Evolutionary conservation across 768 basidiomycete species (phyloP).

Genomic region (Macrolepiota dolichaula): DNA sequence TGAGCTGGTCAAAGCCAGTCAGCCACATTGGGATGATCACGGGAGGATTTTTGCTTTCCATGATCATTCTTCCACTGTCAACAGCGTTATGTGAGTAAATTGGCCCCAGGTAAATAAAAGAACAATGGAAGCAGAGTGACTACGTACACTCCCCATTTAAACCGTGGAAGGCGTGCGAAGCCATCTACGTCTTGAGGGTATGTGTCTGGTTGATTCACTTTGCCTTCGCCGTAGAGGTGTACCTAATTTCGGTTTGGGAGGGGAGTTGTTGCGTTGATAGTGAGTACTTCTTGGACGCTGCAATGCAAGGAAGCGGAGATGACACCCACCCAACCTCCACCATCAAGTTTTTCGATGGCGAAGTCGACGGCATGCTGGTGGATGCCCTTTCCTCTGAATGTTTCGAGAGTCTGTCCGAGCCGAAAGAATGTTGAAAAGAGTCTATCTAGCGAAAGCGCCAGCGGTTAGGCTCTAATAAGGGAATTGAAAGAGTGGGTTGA

Average conservation of each 20-base stretch:
- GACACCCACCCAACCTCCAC: constrained; percentile 78
- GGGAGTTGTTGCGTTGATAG: neutral
- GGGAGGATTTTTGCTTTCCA: constrained; percentile 55
- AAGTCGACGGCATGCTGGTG: constrained; percentile 82
- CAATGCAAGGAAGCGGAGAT: constrained; percentile 1
- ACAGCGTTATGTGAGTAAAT: constrained; percentile 2
- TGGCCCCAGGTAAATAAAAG: neutral
- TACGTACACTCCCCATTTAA: constrained; percentile 96
- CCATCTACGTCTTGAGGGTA: constrained; percentile 43
- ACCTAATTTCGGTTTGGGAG: constrained; percentile 43
- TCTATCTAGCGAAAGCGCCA: constrained; percentile 44
- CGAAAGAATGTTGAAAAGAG: constrained; percentile 83
- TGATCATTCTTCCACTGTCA: constrained; percentile 77
- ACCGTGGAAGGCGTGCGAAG: constrained; percentile 55
- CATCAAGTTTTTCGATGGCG: constrained; percentile 78
- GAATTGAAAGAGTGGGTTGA: constrained; percentile 11
- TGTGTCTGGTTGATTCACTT: constrained; percentile 69
- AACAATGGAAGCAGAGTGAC: constrained; percentile 1
- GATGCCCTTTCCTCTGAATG: constrained; percentile 85
- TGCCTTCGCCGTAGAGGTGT: constrained; percentile 89
- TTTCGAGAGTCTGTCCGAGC: constrained; percentile 89
- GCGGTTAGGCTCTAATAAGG: constrained; percentile 8
- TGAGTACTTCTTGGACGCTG: neutral
- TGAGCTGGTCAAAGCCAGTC: constrained; percentile 79
- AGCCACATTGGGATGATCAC: constrained; percentile 93